phyloP scores from a whole-genome alignment of 1,284 basidiomycete genomes.

The Ustilago xerochloae region DNA sequence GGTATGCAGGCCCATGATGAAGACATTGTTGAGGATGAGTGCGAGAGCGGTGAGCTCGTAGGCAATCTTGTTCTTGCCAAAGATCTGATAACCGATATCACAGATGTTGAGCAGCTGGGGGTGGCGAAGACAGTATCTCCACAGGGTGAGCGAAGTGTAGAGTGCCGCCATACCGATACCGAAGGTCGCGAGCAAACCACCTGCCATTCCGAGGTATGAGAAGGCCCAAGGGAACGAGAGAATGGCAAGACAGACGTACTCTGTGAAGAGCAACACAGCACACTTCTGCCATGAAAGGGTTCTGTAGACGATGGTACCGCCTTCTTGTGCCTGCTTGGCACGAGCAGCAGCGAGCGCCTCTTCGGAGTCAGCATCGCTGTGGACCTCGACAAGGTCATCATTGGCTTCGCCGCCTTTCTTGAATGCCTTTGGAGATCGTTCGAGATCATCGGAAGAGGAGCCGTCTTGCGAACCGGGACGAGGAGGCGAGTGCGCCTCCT shows the following conservation, averaged over 20 bases:
- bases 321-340: slow-evolving; percentile 46
- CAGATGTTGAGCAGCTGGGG: slow-evolving; percentile 74
- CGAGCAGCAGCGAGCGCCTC: slow-evolving; percentile 17
- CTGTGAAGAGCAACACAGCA: slow-evolving; percentile 55
- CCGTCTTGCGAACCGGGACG: slow-evolving; percentile 10
- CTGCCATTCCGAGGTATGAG: slow-evolving; percentile 59
- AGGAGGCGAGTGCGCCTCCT: slow-evolving; percentile 11
- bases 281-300: slow-evolving; percentile 61
- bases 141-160: slow-evolving; percentile 69
- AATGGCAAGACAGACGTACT: slow-evolving; percentile 64
- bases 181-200: slow-evolving; percentile 59
- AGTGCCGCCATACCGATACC: slow-evolving; percentile 55
- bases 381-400: slow-evolving; percentile 20
- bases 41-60: slow-evolving; percentile 70
- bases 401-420: slow-evolving; percentile 21
- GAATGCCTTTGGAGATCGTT: slow-evolving; percentile 9
- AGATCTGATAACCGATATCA: slow-evolving; percentile 75
- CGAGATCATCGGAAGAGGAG: slow-evolving; percentile 40
- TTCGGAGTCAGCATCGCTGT: slow-evolving; percentile 34
- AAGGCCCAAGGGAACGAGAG: slow-evolving; percentile 60
- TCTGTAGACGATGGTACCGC: slow-evolving; percentile 49
- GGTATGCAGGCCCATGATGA: slow-evolving; percentile 59
- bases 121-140: slow-evolving; percentile 75
- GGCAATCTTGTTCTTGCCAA: slow-evolving; percentile 71
- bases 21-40: slow-evolving; percentile 62